Base-by-base conservation (phyloP, 2,329 filamentous ascomycete species). In the Colletotrichum phormii region DNA sequence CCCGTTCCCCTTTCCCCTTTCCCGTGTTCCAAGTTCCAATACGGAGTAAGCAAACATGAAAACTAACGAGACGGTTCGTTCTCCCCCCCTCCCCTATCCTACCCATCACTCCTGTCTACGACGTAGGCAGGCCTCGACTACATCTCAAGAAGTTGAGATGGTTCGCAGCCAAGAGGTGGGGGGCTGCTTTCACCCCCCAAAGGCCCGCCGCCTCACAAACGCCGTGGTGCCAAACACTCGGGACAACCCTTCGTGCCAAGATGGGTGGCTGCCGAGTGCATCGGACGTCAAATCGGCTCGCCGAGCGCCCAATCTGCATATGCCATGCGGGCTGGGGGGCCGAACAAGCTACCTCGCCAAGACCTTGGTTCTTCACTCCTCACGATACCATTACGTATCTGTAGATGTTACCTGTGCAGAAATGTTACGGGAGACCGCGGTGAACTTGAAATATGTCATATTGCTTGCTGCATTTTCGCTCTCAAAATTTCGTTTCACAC, bases 401-500 rank as follows among this genome's bases (percentile, higher is more conserved):
- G 5, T 0, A 37, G 18, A 58, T 33, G 5, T 33, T 4, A 33
- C 31, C 5, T 33, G 5, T 33, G 8, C 31, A 7, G 1, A 33
- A 33, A 4, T 33, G 5, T 26, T 26, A 26, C 26, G 26, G 4
- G 26, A 35, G 1, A 7, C 3, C 33, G 35, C 55, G 33, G 13
- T 12, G 33, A 15, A 3, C 33, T 29, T 49, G 24, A 35, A 51
- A 51, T n/a, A 62, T 31, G 59, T n/a, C 59, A 64, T 54, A 33
- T 57, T 29, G 65, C 54, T 60, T 70, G 60, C 54, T 72, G 60
- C 64, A 72, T 64, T 70, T 68, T 64, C 54, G 60, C 60, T 72
- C 70, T 72, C 66, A 55, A 59, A 37, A 15, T 42, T 42, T 70
- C 70, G 54, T 60, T 55, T 61, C 66, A 70, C 66, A 57, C 66